Conservation (phyloP, 1,284 basidiomycete species). For the Ceratobasidium sp. region DNA sequence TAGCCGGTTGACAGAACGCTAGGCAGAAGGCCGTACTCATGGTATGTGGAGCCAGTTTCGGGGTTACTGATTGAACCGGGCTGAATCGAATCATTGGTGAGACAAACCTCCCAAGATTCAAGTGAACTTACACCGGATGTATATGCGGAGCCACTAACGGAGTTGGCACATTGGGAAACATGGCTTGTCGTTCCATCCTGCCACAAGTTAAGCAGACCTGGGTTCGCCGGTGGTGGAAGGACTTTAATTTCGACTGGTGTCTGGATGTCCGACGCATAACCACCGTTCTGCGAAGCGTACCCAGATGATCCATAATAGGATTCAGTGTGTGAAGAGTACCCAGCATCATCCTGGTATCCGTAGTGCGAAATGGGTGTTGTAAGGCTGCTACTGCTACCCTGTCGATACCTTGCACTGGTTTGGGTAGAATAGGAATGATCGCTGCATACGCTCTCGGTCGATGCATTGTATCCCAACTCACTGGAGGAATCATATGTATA, state of each 20-base stretch:
- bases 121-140: conserved; percentile 12
- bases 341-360: neutral
- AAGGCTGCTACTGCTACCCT: neutral
- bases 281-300: conserved; percentile 8
- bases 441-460: conserved; percentile 4
- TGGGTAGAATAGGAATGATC: conserved; percentile 15
- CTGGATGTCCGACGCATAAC: neutral
- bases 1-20: neutral
- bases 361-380: neutral
- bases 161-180: neutral
- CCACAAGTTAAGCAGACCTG: conserved; percentile 1
- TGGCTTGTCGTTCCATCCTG: neutral
- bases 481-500: neutral
- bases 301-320: neutral
- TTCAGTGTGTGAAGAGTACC: conserved; percentile 24
- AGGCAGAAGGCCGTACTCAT: conserved; percentile 6
- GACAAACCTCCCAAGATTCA: neutral
- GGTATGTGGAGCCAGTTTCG: conserved; percentile 9
- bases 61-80: conserved; percentile 14
- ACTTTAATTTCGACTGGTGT: conserved; percentile 34
- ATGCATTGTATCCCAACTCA: conserved; percentile 5
- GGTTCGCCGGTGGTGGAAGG: conserved; percentile 20
- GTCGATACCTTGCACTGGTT: neutral
- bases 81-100: neutral
- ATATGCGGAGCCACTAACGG: conserved; percentile 12